A percentile compares a stretch with the other conserved stretches of the same genome.
Evolutionary conservation across 768 basidiomycete genomes (phyloP).

Genomic region (Basidioascus undulatus): DNA sequence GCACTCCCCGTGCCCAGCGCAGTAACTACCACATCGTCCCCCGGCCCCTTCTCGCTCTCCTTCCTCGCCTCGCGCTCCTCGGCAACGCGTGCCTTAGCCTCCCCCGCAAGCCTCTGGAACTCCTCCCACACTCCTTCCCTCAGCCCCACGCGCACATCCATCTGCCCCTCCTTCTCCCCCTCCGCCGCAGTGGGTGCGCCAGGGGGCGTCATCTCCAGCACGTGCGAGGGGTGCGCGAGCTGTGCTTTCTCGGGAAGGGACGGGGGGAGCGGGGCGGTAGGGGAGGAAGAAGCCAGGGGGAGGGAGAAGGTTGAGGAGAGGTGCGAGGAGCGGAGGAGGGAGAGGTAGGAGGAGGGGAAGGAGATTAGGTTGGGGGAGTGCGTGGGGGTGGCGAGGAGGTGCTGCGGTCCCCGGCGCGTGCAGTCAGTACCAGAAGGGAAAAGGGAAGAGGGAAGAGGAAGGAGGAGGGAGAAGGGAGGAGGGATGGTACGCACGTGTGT

Average conservation of each 20-base stretch:
- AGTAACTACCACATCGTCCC: slow-evolving; percentile 33
- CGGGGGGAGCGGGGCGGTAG: no score
- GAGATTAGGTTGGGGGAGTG: slow-evolving; percentile 38
- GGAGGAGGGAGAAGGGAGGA: neutral
- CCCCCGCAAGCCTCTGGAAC: slow-evolving; percentile 9
- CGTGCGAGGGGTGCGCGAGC: slow-evolving; percentile 6
- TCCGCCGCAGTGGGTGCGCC: no score
- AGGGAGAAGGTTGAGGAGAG: slow-evolving; percentile 23
- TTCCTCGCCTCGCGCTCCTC: slow-evolving; percentile 16
- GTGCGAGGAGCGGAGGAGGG: neutral
- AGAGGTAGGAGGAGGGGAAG: slow-evolving; percentile 44
- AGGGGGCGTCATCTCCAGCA: neutral
- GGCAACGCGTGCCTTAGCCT: slow-evolving; percentile 23
- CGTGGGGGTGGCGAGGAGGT: slow-evolving; percentile 43
- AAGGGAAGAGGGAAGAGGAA: neutral
- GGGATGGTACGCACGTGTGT: slow-evolving; percentile 29
- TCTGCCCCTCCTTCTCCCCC: no score
- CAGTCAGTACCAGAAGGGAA: neutral
- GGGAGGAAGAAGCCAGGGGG: slow-evolving; percentile 3
- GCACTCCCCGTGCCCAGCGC: slow-evolving; percentile 78
- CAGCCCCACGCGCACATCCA: neutral
- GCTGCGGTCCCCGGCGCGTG: slow-evolving; percentile 24
- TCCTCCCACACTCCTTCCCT: slow-evolving; percentile 3
- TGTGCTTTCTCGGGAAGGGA: neutral
- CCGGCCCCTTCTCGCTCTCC: slow-evolving; percentile 1